These are phyloP conservation scores for Hypoxylon subgilvum DNA, from an alignment of 495 filamentous ascomycete genomes.

Conservation along the genomic window DNA sequence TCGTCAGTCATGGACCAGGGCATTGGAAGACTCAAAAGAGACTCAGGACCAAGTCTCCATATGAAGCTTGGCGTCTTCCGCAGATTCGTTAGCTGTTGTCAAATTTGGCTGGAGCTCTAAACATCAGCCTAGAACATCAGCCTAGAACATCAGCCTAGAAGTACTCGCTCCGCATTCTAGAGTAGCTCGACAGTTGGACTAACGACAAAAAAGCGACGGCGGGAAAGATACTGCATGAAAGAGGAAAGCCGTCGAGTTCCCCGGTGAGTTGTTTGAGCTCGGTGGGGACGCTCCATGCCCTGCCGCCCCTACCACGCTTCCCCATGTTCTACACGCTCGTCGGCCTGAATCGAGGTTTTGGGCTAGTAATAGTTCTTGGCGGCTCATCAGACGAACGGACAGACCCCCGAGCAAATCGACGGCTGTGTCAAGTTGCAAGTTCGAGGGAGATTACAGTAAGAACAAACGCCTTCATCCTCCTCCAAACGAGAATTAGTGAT, in stretches of 20 bases:
- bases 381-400: conserved; percentile 31
- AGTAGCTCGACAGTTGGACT: conserved; percentile 19
- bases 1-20: conserved; percentile 23
- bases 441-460: conserved; percentile 11
- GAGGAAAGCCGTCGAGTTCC: conserved; percentile 25
- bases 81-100: conserved; percentile 15
- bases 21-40: too few relatives aligned
- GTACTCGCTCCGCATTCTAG: conserved; percentile 29
- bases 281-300: conserved; percentile 24
- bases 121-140: conserved; percentile 21
- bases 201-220: conserved; percentile 7
- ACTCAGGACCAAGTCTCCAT: not conserved
- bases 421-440: conserved; percentile 6
- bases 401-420: conserved; percentile 4
- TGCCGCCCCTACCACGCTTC: not conserved
- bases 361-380: conserved; percentile 19
- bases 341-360: conserved; percentile 10
- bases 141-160: conserved; percentile 23
- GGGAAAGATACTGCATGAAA: conserved; percentile 29
- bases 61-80: conserved; percentile 15
- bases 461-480: conserved; percentile 5
- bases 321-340: conserved; percentile 13
- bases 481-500: conserved; percentile 8
- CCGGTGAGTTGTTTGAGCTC: conserved; percentile 30
- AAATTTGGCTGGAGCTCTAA: conserved; percentile 9